Evolutionary conservation across 768 basidiomycete genomes (phyloP).

Genomic region (Daedalea quercina): DNA sequence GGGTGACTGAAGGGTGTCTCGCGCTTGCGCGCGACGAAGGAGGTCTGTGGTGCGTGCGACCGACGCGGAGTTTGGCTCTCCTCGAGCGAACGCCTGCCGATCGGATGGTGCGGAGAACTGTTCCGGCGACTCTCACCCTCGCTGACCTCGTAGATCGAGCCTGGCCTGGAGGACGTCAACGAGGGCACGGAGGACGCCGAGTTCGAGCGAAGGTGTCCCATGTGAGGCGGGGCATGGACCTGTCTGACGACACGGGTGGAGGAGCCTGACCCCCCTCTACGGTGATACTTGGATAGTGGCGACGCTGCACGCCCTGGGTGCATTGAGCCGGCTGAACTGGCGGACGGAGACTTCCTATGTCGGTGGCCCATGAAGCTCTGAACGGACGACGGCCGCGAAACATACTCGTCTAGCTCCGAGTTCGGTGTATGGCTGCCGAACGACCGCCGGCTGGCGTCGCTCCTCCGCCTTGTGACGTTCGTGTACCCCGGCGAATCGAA

Average conservation of each 20-base stretch:
- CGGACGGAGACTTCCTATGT: slow-evolving; percentile 71
- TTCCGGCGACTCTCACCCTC: slow-evolving; percentile 62
- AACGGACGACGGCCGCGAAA: slow-evolving; percentile 81
- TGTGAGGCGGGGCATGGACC: slow-evolving; percentile 37
- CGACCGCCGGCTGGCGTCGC: slow-evolving; percentile 58
- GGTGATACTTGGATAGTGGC: slow-evolving; percentile 73
- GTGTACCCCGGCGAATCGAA: slow-evolving; percentile 50
- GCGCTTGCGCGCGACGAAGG: slow-evolving; percentile 80
- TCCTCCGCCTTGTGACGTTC: slow-evolving; percentile 33
- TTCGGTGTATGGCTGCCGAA: slow-evolving; percentile 82
- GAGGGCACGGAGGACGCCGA: slow-evolving; percentile 80
- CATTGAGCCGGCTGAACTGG: slow-evolving; percentile 67
- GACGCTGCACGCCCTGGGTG: slow-evolving; percentile 56
- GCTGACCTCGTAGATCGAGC: slow-evolving; percentile 71
- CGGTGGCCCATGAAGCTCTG: slow-evolving; percentile 62
- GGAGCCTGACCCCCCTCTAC: slow-evolving; percentile 73
- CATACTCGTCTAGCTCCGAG: slow-evolving; percentile 73
- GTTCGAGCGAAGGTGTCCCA: slow-evolving; percentile 62
- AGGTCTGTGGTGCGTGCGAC: slow-evolving; percentile 38
- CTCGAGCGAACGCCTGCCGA: slow-evolving; percentile 43
- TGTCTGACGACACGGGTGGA: slow-evolving; percentile 78
- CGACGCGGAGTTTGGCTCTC: slow-evolving; percentile 30
- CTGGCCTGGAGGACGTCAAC: slow-evolving; percentile 65
- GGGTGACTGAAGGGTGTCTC: slow-evolving; percentile 66
- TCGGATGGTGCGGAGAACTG: slow-evolving; percentile 54